Percentiles rank a stretch among this genome's conserved stretches.
phyloP scores from a whole-genome alignment of 495 filamentous ascomycete species.

The Tuber melanosporum region DNA sequence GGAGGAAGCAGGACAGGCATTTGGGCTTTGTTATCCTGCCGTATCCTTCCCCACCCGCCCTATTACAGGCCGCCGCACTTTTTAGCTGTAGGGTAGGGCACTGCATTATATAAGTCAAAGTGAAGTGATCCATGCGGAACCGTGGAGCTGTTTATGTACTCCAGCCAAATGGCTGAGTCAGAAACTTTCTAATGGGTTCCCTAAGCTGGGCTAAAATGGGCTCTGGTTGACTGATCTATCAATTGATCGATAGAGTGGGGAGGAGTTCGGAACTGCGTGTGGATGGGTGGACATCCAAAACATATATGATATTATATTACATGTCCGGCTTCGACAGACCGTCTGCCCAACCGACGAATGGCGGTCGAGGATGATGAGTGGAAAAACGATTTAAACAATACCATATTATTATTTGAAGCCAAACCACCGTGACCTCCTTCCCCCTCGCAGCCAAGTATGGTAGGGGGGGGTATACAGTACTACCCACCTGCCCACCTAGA shows the following conservation, averaged over 20 bases:
- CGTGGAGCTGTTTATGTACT: background rate
- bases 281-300: background rate
- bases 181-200: background rate
- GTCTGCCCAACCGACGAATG: background rate
- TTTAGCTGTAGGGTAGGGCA: background rate
- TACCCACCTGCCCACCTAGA: background rate
- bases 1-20: background rate
- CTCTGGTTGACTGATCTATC: background rate
- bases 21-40: background rate
- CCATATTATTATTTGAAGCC: background rate
- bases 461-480: background rate
- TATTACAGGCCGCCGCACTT: background rate
- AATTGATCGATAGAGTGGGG: background rate
- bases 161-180: conserved; percentile 3
- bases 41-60: background rate
- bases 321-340: background rate
- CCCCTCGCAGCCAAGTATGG: background rate
- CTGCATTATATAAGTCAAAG: conserved; percentile 1
- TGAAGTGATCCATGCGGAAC: background rate
- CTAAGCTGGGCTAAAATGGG: background rate
- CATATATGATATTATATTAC: conserved; percentile 1
- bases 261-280: background rate
- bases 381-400: background rate
- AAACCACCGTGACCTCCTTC: background rate
- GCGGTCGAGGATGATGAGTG: background rate